Evolutionary conservation across 805 yeast species (phyloP).

Genomic region (Teunomyces pallodes): DNA sequence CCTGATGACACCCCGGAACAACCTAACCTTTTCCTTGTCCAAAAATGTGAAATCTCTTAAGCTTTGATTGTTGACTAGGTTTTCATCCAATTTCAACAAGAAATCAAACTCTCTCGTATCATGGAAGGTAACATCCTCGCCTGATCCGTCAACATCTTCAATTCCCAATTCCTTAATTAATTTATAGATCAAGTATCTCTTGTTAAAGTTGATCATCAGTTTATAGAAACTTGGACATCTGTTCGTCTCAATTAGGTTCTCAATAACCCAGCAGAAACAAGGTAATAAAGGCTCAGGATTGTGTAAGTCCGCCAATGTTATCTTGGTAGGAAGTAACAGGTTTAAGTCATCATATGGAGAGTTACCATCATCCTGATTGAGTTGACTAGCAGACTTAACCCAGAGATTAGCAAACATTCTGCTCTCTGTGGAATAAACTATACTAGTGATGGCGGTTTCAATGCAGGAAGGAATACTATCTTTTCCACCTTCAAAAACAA

Average conservation of each 20-base stretch:
- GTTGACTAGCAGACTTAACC: slow-evolving; percentile 51
- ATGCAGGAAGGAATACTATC: slow-evolving; percentile 70
- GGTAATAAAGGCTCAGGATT: slow-evolving; percentile 58
- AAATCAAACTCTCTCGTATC: slow-evolving; percentile 50
- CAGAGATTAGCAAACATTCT: slow-evolving; percentile 67
- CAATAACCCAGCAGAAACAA: slow-evolving; percentile 89
- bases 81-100: slow-evolving; percentile 46
- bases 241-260: slow-evolving; percentile 64
- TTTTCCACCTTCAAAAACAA: slow-evolving; percentile 37
- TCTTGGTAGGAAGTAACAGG: slow-evolving; percentile 28
- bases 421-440: slow-evolving; percentile 78
- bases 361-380: slow-evolving; percentile 15
- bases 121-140: slow-evolving; percentile 23
- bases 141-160: slow-evolving; percentile 29
- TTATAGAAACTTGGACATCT: slow-evolving; percentile 74
- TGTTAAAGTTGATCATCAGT: slow-evolving; percentile 77
- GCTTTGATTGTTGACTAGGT: slow-evolving; percentile 28
- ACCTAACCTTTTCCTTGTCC: slow-evolving; percentile 23
- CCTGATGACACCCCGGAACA: slow-evolving; percentile 30
- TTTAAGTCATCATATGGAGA: slow-evolving; percentile 25
- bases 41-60: slow-evolving; percentile 33
- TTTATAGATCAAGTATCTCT: slow-evolving; percentile 44
- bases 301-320: slow-evolving; percentile 25
- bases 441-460: slow-evolving; percentile 73
- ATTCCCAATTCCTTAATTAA: slow-evolving; percentile 37